A percentile compares a stretch with the other conserved stretches of the same genome.
phyloP scores from a whole-genome alignment of 163 green algal genomes.

The Scenedesmus sp. region DNA sequence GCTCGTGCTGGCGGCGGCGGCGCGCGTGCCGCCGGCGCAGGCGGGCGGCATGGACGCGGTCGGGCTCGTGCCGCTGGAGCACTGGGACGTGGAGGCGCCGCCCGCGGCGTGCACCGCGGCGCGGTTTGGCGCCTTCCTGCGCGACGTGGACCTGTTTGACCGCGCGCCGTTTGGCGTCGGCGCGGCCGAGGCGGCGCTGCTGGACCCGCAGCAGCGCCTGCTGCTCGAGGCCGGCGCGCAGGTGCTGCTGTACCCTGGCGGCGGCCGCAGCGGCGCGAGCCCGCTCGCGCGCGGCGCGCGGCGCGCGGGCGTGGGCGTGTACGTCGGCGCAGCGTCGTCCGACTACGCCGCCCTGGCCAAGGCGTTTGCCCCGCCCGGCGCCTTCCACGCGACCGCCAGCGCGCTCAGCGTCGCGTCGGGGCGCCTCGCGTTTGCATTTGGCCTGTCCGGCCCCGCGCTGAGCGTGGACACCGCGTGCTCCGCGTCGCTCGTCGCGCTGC shows the following conservation, averaged over 20 bases:
- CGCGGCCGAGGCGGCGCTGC: slow-evolving; percentile 65
- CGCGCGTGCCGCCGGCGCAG: background rate
- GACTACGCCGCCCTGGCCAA: slow-evolving; percentile 71
- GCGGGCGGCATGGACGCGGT: slow-evolving; percentile 41
- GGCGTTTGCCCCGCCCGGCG: slow-evolving; percentile 18
- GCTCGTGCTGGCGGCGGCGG: slow-evolving; percentile 12
- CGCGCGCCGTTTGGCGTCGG: slow-evolving; percentile 65
- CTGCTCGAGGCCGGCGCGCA: slow-evolving; percentile 67
- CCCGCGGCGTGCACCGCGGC: background rate
- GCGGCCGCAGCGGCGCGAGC: background rate
- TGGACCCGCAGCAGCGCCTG: slow-evolving; percentile 74
- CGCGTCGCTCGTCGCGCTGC: slow-evolving; percentile 76
- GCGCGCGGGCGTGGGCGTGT: slow-evolving; percentile 47
- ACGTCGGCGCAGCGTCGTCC: slow-evolving; percentile 70
- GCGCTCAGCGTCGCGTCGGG: slow-evolving; percentile 66
- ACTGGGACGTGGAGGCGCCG: slow-evolving; percentile 55
- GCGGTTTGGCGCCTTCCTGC: slow-evolving; percentile 80
- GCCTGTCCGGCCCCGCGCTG: slow-evolving; percentile 70
- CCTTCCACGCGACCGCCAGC: slow-evolving; percentile 73
- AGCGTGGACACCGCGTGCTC: slow-evolving; percentile 84
- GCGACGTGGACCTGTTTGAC: slow-evolving; percentile 74
- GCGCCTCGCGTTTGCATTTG: slow-evolving; percentile 75
- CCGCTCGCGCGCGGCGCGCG: too few relatives aligned
- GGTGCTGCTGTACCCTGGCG: slow-evolving; percentile 24
- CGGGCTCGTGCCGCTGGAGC: slow-evolving; percentile 43